Conservation (phyloP, 805 yeast species). For the Hermanozyma aechmeae region DNA sequence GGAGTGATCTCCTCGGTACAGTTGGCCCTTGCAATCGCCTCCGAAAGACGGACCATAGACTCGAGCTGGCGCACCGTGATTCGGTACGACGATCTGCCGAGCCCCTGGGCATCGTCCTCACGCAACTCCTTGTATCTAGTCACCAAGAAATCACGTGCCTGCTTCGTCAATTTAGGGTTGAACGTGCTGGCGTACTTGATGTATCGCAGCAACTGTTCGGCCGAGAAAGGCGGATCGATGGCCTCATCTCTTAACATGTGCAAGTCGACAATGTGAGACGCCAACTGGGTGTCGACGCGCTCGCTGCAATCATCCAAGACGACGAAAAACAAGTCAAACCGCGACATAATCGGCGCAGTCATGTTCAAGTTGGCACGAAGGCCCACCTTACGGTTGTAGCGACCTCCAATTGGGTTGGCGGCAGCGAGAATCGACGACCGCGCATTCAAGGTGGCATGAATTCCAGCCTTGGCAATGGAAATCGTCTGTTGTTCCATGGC, state of each 20-base stretch:
- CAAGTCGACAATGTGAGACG: constrained; percentile 84
- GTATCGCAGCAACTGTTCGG: constrained; percentile 81
- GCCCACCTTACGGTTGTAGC: constrained; percentile 82
- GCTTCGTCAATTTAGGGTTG: constrained; percentile 78
- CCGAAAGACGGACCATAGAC: constrained; percentile 84
- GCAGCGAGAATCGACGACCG: constrained; percentile 95
- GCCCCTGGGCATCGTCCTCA: constrained; percentile 83
- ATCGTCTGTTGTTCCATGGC: constrained; percentile 99
- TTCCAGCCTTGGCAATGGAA: constrained; percentile 97
- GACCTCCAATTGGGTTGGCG: constrained; percentile 97
- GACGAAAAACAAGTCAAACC: constrained; percentile 93
- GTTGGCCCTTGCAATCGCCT: constrained; percentile 95
- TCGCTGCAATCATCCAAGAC: constrained; percentile 93
- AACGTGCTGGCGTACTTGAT: constrained; percentile 89
- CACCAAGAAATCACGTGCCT: constrained; percentile 71
- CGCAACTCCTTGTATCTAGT: constrained; percentile 77
- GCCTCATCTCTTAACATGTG: constrained; percentile 91
- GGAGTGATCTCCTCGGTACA: constrained; percentile 84
- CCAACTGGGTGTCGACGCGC: constrained; percentile 78
- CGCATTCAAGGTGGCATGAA: constrained; percentile 95
- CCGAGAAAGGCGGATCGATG: constrained; percentile 78
- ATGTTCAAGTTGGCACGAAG: constrained; percentile 80
- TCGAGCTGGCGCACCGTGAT: constrained; percentile 97
- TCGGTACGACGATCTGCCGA: constrained; percentile 77
- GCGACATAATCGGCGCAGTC: constrained; percentile 98